Conservation (phyloP, 2,329 filamentous ascomycete species). For the Sporothrix pallida region DNA sequence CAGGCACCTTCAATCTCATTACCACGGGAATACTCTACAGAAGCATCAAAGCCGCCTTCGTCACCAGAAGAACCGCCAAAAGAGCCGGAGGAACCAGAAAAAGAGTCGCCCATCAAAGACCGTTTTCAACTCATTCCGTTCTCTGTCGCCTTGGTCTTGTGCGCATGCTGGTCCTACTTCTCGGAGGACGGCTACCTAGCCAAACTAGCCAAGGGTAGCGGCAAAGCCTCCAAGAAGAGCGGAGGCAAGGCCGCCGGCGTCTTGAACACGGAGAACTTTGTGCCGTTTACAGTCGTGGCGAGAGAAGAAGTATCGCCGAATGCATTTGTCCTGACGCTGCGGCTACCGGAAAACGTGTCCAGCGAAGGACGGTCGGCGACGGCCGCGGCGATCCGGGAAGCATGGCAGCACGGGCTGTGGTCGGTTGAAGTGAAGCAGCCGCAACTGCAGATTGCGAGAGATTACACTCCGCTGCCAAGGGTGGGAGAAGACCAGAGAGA, state of each 20-base stretch:
- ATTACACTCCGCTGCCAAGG: constrained; percentile 86
- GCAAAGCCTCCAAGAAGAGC: no score
- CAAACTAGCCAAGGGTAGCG: no score
- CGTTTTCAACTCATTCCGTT: no score
- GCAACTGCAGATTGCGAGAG: constrained; percentile 85
- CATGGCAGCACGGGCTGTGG: constrained; percentile 74
- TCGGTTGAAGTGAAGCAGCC: constrained; percentile 94
- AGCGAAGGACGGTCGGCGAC: constrained; percentile 26
- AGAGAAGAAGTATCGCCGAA: constrained; percentile 69
- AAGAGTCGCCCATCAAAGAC: no score
- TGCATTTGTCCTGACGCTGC: constrained; percentile 71
- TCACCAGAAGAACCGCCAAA: no score
- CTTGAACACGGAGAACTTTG: constrained; percentile 67
- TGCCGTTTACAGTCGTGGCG: constrained; percentile 67
- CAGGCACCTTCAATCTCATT: no score
- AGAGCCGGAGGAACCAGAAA: no score
- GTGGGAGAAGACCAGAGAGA: constrained; percentile 38
- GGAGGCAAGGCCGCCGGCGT: background rate
- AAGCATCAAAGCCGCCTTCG: background rate
- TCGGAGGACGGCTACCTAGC: no score
- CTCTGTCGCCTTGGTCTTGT: no score
- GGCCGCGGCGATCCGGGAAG: constrained; percentile 43
- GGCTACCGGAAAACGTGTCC: constrained; percentile 45
- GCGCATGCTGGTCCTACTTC: no score
- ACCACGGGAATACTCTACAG: background rate